Base-by-base conservation (phyloP, 192 early-diverging fungal species). In the Coemansia sp. region DNA sequence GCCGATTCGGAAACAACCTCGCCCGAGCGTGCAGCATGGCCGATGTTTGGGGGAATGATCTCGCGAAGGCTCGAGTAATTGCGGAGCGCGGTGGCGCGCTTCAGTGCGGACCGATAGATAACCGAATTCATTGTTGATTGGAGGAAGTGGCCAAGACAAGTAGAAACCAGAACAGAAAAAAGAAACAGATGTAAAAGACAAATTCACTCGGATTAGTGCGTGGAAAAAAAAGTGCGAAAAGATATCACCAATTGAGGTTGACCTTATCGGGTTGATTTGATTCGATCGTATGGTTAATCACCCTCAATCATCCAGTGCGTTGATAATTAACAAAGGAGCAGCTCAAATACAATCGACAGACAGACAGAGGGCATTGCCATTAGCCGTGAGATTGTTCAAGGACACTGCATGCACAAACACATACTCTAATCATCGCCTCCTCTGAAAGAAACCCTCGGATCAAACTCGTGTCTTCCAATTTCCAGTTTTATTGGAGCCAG, bases 41-140 rank as follows among this genome's bases (percentile, higher is more conserved):
- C 89, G 76, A 91, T 82, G 82, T 87, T 88, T 61, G 89, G 89
- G 63, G 89, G 89, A 76, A 91, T 84, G 59, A 89, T 84, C 61
- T 78, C 72, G 52, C 81, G 81, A 42, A 83, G 61, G 60, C 73
- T 83, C 61, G 75, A 73, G 73, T 79, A 79, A 61, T 71, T 75
- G 65, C 79, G 79, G 42, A 70, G 45, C 25, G 63, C 63, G 36
- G 69, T 42, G 6, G 79, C 65, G 57, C 73, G 70, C 61, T 70
- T 73, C 59, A 81, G 46, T 22, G 56, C 50, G 36, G 73, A 53
- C 79, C 79, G 79, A 29, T 67, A 66, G 10, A 81, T 49, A 64
- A 61, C 48, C 42, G 73, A 66, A 67, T 81, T 81, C 79, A 81
- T 81, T 25, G 34, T 59, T 49, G 32, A 25, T 43, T 61, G 55